Evolutionary conservation across 2,329 filamentous ascomycete species (phyloP), one percentile per base, ranked within the genome.

Genomic region (Tolypocladium ovalisporum): DNA sequence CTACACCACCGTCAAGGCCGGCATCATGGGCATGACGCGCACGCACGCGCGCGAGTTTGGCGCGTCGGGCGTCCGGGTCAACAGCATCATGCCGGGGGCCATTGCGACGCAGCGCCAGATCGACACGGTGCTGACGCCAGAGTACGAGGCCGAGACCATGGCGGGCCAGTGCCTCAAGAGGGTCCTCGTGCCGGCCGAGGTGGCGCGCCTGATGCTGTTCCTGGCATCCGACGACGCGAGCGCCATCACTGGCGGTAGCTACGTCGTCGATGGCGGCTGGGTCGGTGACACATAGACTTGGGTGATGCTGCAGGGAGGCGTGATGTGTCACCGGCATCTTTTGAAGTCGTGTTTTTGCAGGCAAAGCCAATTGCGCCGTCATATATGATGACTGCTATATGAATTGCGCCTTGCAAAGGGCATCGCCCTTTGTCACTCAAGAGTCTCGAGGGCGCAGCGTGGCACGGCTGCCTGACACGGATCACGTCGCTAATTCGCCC

Each of bases 1-100:
- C 68, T 83, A 64, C 78, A 81, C 69, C 70, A 75, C 64, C 67
- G 76, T 75, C 64, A 83, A 83, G 66, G 79, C 79, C 0, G 81
- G 77, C 0, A 65, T 82, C 37, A 78, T 82, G 67, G 79, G 79
- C 54, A 76, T 83, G 71, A 81, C 79, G 17, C 75, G 79, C 39
- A 78, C 76, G 4, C 81, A 79, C 74, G 74, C 79, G 3, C 75
- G 77, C 53, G 80, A 83, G 67, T 73, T 83, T 32, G 71, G 76
- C 19, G 74, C 76, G 62, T 66, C 68, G 42, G 73, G 73, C 47
- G 79, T 81, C 9, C 61, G 76, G 0, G 72, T 79, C 7, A 80
- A 80, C 55, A 77, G 74, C 57, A 73, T 80, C 35, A 76, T 79
- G 74, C 77, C 78, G 0, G 76, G 76, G 0, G 68, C 75, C 2